Evolutionary conservation across 2,329 filamentous ascomycete genomes (phyloP).

Genomic region (Cladosporium sp.): DNA sequence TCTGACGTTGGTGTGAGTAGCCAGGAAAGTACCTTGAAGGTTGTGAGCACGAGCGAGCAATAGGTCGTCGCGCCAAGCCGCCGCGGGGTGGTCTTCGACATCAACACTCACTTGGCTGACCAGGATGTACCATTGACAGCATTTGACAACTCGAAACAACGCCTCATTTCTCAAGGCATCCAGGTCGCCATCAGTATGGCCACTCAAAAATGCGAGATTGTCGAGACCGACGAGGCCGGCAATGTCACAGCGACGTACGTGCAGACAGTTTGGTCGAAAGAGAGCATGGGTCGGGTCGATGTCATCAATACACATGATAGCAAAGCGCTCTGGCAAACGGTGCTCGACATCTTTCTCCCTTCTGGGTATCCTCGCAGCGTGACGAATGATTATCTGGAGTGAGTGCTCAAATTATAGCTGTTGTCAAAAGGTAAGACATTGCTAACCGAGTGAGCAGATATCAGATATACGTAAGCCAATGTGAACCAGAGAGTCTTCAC

Average conservation of each 20-base stretch:
- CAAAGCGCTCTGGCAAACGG: constrained; percentile 32
- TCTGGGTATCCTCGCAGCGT: constrained; percentile 86
- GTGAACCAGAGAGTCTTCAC: not conserved
- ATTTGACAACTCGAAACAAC: not conserved
- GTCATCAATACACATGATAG: constrained; percentile 15
- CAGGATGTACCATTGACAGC: not conserved
- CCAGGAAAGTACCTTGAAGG: too few relatives aligned
- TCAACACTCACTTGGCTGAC: not conserved
- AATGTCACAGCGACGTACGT: constrained; percentile 48
- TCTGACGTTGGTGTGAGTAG: too few relatives aligned
- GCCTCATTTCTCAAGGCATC: not conserved
- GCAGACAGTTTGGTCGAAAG: constrained; percentile 32
- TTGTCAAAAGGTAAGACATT: not conserved
- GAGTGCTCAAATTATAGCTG: constrained; percentile 37
- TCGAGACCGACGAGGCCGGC: constrained; percentile 49
- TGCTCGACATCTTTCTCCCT: constrained; percentile 74
- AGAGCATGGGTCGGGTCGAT: constrained; percentile 10
- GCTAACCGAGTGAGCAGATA: constrained; percentile 44
- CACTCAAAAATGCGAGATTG: constrained; percentile 17
- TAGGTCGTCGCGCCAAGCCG: too few relatives aligned
- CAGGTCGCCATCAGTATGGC: not conserved
- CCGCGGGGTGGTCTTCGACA: not conserved
- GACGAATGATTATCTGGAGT: constrained; percentile 76
- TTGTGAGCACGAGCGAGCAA: too few relatives aligned
- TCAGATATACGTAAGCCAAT: constrained; percentile 59